Evolutionary conservation across 768 basidiomycete genomes (phyloP), one percentile per base, ranked within the genome.

Genomic region (Lactarius sp.): DNA sequence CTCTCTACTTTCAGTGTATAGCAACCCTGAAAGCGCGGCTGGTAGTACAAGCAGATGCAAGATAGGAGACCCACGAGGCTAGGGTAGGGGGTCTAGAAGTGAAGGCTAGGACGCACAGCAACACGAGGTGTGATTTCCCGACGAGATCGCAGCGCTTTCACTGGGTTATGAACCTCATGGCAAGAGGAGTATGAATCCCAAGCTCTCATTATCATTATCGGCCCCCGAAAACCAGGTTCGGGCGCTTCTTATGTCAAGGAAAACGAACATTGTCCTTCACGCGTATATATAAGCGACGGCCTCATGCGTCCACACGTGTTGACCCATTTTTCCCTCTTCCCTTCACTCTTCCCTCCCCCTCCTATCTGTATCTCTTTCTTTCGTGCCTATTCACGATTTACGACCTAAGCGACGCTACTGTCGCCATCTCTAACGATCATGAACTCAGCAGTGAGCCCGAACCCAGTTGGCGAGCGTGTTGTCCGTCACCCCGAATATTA

Each of bases 401-500:
- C 65, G 65, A 64, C 56, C 22, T 31, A 33, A 53, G 59, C 56
- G 59, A 65, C 64, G 54, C 59, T 16, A 60, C 27, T 36, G 16
- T 62, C 42, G 36, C 42, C 50, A 47, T 47, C 37, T 22, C 34
- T 57, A 6, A 59, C 56, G 65, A 68, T 37, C 51, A 68, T 68
- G 67, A 60, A 18, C 50, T 62, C 68, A 27, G 66, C 66, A 10
- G 54, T 64, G 20, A 57, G 59, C 49, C 58, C 57, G 27, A 56
- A 52, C 16, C 62, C 66, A 27, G 4, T 42, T 8, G 52, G 37
- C 14, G 72, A 74, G 59, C 71, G 72, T 1, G 65, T 75, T 42
- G 67, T 61, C 39, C 62, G 65, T 22, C 71, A 76, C 46, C 65
- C 70, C 0, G 70, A 77, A 0, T 88, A 83, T 62, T 87, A 84